These are phyloP conservation scores for Xanthoconium stramineum DNA, from an alignment of 768 basidiomycete species.

Conservation along the genomic window DNA sequence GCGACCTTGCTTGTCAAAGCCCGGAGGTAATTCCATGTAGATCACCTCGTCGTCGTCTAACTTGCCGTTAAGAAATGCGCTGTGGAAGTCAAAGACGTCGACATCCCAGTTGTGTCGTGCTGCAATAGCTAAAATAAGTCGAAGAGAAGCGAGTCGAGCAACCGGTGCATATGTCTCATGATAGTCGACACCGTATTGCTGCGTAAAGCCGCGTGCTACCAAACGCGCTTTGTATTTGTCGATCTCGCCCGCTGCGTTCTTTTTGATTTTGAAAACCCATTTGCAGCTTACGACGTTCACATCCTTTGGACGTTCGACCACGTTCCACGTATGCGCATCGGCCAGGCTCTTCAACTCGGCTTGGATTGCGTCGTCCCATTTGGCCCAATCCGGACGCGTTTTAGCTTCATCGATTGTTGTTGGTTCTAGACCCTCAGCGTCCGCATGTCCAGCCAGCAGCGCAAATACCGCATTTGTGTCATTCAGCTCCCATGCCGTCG, in stretches of 20 bases:
- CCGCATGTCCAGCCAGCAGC: too few relatives aligned
- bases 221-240: background rate
- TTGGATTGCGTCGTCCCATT: conserved; percentile 24
- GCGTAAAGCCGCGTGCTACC: background rate
- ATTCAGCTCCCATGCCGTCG: too few relatives aligned
- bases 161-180: too few relatives aligned
- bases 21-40: too few relatives aligned
- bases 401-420: conserved; percentile 24
- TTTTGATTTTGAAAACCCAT: conserved; percentile 44
- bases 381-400: conserved; percentile 20
- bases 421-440: too few relatives aligned
- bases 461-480: too few relatives aligned
- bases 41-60: too few relatives aligned
- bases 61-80: too few relatives aligned
- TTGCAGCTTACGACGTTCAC: too few relatives aligned
- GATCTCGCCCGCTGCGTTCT: conserved; percentile 26
- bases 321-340: too few relatives aligned
- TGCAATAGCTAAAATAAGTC: background rate
- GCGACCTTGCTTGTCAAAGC: background rate
- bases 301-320: too few relatives aligned
- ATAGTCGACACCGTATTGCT: background rate
- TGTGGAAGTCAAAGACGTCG: too few relatives aligned
- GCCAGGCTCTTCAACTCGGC: conserved; percentile 27
- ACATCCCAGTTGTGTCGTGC: background rate
- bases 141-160: background rate